Evolutionary conservation across 768 basidiomycete species (phyloP).

Genomic region (Auriscalpium microsporum): DNA sequence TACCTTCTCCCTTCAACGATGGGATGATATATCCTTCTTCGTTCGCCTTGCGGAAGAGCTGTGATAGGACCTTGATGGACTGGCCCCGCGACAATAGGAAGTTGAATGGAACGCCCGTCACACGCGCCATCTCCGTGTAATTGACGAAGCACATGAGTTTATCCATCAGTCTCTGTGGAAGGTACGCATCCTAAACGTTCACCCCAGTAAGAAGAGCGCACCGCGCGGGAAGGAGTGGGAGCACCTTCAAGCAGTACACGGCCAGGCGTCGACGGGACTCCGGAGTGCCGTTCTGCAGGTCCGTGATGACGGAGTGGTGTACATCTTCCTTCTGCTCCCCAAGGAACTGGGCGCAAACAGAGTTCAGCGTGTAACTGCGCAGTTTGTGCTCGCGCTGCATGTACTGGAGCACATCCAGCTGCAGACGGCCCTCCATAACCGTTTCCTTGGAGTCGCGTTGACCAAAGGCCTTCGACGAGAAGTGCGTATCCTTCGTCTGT

Average conservation of each 20-base stretch:
- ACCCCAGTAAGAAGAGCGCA: not conserved
- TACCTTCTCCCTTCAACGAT: constrained; percentile 77
- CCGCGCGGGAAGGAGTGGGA: not conserved
- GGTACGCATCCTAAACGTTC: constrained; percentile 78
- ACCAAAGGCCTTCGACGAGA: constrained; percentile 96
- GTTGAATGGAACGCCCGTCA: constrained; percentile 99
- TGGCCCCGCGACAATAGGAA: constrained; percentile 90
- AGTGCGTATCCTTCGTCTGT: constrained; percentile 87
- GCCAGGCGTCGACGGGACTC: constrained; percentile 90
- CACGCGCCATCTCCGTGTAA: constrained; percentile 98
- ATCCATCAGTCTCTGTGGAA: constrained; percentile 92
- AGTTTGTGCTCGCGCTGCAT: constrained; percentile 99
- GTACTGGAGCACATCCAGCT: constrained; percentile 92
- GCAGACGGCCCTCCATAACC: constrained; percentile 81
- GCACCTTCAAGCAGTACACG: constrained; percentile 95
- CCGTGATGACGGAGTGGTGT: constrained; percentile 96
- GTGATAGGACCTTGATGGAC: constrained; percentile 97
- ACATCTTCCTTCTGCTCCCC: constrained; percentile 99
- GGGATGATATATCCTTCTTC: constrained; percentile 89
- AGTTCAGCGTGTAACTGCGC: constrained; percentile 93
- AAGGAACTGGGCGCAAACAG: constrained; percentile 94
- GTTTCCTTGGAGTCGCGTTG: constrained; percentile 96
- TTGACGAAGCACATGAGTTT: constrained; percentile 99
- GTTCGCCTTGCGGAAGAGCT: constrained; percentile 88
- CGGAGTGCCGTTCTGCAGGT: constrained; percentile 91